phyloP scores from a whole-genome alignment of 2,329 filamentous ascomycete genomes.

The Pseudocercospora crystallina region DNA sequence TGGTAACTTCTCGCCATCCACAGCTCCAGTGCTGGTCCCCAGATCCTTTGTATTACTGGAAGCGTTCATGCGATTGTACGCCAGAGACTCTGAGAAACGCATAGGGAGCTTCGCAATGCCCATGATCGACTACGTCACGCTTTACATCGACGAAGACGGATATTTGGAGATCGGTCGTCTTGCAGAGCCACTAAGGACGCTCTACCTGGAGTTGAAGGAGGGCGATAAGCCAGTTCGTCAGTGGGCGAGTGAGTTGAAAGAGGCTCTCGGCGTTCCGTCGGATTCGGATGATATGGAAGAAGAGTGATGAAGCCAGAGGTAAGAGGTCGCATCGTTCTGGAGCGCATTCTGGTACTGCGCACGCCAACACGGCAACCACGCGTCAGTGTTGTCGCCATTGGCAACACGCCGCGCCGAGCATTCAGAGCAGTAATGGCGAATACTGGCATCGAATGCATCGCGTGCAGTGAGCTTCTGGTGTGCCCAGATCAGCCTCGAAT shows the following conservation, averaged over 20 bases:
- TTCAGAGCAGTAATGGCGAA: no score
- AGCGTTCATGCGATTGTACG: constrained; percentile 5
- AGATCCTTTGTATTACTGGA: constrained; percentile 1
- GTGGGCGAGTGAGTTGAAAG: not conserved
- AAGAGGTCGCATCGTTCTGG: no score
- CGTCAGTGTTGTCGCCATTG: not conserved
- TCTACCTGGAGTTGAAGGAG: constrained; percentile 1
- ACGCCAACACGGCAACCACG: no score
- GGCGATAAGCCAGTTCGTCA: constrained; percentile 4
- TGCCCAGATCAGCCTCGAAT: no score
- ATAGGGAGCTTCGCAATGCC: constrained; percentile 5
- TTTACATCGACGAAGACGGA: constrained; percentile 7
- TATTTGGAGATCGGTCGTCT: not conserved
- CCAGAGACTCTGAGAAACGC: not conserved
- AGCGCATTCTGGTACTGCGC: no score
- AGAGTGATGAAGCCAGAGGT: no score
- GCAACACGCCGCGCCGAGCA: no score
- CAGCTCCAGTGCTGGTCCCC: not conserved
- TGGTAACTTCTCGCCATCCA: not conserved
- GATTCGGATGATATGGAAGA: no score
- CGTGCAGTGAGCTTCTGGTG: no score
- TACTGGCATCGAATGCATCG: no score
- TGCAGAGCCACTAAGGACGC: not conserved
- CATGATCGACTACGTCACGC: constrained; percentile 5
- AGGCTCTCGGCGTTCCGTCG: not conserved